Percentiles rank a stretch among this genome's conserved stretches.
phyloP scores from a whole-genome alignment of 2,329 filamentous ascomycete genomes.

The Trichoderma afroharzianum region DNA sequence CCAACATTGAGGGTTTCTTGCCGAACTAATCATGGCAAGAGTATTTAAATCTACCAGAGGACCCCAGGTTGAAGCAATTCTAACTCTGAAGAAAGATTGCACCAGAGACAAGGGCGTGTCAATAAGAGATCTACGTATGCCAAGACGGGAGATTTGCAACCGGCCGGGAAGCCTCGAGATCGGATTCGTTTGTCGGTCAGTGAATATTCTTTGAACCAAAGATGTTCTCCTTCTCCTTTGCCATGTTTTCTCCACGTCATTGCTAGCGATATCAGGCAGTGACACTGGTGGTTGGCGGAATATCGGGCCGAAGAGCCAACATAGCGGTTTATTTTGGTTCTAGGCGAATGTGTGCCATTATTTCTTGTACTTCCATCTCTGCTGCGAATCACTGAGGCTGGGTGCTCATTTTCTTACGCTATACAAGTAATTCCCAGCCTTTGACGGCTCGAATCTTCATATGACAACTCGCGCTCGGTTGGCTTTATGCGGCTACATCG shows the following conservation, averaged over 20 bases:
- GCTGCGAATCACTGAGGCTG: background rate
- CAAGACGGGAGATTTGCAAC: background rate
- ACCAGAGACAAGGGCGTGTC: no score
- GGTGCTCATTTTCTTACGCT: background rate
- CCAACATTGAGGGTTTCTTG: no score
- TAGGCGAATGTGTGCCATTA: background rate
- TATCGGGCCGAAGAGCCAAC: background rate
- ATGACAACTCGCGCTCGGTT: background rate
- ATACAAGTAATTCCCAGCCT: background rate
- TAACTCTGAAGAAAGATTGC: no score
- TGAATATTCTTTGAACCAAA: background rate
- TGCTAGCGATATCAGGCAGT: background rate
- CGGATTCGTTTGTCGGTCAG: no score
- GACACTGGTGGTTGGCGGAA: background rate
- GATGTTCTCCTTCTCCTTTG: background rate
- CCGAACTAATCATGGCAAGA: no score
- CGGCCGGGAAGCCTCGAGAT: no score
- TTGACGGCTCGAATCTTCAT: background rate
- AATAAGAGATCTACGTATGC: background rate
- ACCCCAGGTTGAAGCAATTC: no score
- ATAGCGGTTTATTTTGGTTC: background rate
- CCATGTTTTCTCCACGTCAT: background rate
- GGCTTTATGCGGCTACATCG: background rate
- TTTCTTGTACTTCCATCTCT: background rate
- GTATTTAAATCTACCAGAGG: rapidly evolving